phyloP scores from a whole-genome alignment of 345 rosid species.

The Eucalyptus regnans region DNA sequence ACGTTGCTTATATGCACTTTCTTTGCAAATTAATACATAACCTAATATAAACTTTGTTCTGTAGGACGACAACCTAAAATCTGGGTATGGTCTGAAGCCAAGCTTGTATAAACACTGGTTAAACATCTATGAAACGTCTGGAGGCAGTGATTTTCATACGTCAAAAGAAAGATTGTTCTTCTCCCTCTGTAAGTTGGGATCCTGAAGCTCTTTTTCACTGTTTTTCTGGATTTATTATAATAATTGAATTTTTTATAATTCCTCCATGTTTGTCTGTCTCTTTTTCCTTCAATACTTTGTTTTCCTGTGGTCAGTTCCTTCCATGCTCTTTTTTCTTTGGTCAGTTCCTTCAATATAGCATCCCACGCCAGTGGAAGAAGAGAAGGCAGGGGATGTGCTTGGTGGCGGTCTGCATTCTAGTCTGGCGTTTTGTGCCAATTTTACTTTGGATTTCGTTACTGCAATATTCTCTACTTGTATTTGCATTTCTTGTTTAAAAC shows the following conservation, averaged over 20 bases:
- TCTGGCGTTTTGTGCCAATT: neutral
- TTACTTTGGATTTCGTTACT: neutral
- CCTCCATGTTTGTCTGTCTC: neutral
- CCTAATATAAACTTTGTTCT: neutral
- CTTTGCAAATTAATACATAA: neutral
- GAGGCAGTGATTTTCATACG: slow-evolving; percentile 52
- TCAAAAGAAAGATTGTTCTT: slow-evolving; percentile 62
- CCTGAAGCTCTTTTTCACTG: neutral
- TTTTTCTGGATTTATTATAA: neutral
- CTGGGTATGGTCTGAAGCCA: slow-evolving; percentile 46
- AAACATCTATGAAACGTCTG: slow-evolving; percentile 40
- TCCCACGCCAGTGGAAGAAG: neutral
- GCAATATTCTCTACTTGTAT: neutral
- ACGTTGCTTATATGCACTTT: neutral
- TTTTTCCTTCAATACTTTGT: neutral
- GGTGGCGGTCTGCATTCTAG: neutral
- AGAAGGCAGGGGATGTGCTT: neutral
- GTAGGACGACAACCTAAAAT: slow-evolving; percentile 29
- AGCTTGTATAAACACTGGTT: slow-evolving; percentile 75
- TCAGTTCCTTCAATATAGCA: neutral
- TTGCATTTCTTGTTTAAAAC: neutral
- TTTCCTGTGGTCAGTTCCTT: neutral
- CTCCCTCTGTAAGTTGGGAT: slow-evolving; percentile 54
- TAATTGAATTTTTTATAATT: neutral
- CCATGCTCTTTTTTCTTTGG: neutral